Evolutionary conservation across 768 basidiomycete species (phyloP).

Genomic region (Pisolithus microcarpus): DNA sequence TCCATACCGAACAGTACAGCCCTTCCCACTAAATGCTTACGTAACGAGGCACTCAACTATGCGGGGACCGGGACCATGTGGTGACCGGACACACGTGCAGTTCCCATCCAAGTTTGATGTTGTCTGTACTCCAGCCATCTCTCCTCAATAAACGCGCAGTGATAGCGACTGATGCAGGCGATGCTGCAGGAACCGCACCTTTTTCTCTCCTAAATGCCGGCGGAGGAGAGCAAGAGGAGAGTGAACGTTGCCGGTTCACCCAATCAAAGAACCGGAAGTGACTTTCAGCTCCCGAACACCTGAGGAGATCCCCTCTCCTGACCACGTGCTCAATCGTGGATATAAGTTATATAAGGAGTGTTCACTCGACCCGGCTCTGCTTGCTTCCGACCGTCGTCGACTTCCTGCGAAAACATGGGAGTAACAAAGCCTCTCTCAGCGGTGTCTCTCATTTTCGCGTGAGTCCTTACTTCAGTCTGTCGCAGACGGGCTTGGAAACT

Average conservation of each 20-base stretch:
- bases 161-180: neutral
- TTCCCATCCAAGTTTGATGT: neutral
- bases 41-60: too few relatives aligned
- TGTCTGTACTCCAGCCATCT: neutral
- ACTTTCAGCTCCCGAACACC: too few relatives aligned
- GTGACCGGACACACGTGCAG: too few relatives aligned
- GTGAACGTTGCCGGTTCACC: neutral
- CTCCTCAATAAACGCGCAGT: neutral
- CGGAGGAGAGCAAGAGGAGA: neutral
- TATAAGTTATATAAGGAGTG: neutral
- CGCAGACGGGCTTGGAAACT: too few relatives aligned
- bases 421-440: constrained; percentile 30
- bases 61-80: too few relatives aligned
- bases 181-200: neutral
- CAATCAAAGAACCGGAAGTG: neutral
- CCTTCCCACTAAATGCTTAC: too few relatives aligned
- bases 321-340: too few relatives aligned
- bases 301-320: too few relatives aligned
- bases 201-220: neutral
- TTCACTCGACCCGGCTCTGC: too few relatives aligned
- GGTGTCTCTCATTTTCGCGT: constrained; percentile 85
- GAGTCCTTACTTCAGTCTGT: constrained; percentile 19
- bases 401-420: constrained; percentile 4
- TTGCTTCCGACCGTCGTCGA: neutral
- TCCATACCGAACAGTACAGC: too few relatives aligned